phyloP scores from a whole-genome alignment of 192 early-diverging fungal species.

The Irineochytrium annulatum region DNA sequence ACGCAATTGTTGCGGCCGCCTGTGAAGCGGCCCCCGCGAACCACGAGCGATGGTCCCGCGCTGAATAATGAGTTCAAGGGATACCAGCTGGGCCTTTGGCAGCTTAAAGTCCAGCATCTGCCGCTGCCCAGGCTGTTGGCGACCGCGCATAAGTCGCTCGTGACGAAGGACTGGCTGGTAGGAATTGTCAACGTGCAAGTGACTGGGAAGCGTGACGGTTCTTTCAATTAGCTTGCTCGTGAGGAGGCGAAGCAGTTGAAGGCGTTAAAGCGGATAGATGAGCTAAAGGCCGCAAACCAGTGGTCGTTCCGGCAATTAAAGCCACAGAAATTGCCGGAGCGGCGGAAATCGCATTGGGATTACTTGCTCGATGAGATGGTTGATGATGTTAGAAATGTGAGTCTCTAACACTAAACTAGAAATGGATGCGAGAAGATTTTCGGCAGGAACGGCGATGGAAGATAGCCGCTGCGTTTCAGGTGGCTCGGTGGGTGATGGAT shows the following conservation, averaged over 20 bases:
- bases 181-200: background rate
- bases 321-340: conserved; percentile 49
- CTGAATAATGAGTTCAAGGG: conserved; percentile 29
- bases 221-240: conserved; percentile 54
- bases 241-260: conserved; percentile 68
- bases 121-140: conserved; percentile 60
- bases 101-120: conserved; percentile 49
- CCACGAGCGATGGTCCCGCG: too few species aligned
- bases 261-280: conserved; percentile 64
- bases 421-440: conserved; percentile 79
- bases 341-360: conserved; percentile 71
- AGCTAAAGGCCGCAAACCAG: conserved; percentile 59
- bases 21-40: too few species aligned
- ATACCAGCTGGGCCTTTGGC: conserved; percentile 42
- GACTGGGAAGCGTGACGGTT: background rate
- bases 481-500: conserved; percentile 64
- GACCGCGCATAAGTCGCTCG: conserved; percentile 61
- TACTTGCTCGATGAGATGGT: conserved; percentile 76
- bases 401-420: conserved; percentile 31
- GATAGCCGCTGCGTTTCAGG: conserved; percentile 61
- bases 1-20: too few species aligned
- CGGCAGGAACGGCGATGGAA: conserved; percentile 81
- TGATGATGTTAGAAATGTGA: conserved; percentile 1
- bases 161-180: conserved; percentile 75
- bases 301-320: conserved; percentile 77